phyloP scores from a whole-genome alignment of 2,329 filamentous ascomycete species.

The Pleoardoris graminearum region DNA sequence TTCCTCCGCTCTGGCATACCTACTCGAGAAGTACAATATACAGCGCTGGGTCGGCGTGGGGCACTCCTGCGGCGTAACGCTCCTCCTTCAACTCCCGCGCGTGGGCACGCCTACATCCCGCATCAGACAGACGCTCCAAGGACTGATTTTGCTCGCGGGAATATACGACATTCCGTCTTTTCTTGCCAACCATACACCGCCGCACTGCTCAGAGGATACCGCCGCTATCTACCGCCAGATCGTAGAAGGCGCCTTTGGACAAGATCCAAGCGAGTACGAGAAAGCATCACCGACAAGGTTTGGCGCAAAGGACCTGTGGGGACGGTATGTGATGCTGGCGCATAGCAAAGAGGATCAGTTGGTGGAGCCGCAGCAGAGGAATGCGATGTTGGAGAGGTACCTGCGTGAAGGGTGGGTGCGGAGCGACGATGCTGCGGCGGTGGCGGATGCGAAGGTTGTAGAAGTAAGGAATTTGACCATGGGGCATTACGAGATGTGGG shows the following conservation, averaged over 20 bases:
- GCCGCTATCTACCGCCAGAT: constrained; percentile 62
- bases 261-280: constrained; percentile 21
- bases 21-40: constrained; percentile 54
- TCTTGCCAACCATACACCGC: constrained; percentile 49
- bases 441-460: constrained; percentile 27
- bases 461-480: constrained; percentile 56
- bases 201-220: constrained; percentile 21
- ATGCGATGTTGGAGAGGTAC: constrained; percentile 58
- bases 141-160: constrained; percentile 65
- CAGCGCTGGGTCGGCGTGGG: constrained; percentile 60
- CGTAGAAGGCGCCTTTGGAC: constrained; percentile 64
- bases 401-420: constrained; percentile 47
- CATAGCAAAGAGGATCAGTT: constrained; percentile 55
- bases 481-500: constrained; percentile 67
- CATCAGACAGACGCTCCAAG: constrained; percentile 46
- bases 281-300: constrained; percentile 55
- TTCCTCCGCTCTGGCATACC: constrained; percentile 53
- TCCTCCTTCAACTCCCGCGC: constrained; percentile 61
- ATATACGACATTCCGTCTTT: constrained; percentile 68
- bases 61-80: constrained; percentile 66
- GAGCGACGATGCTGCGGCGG: constrained; percentile 8
- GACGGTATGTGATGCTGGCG: constrained; percentile 48
- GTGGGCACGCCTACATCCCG: constrained; percentile 15
- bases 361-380: constrained; percentile 60
- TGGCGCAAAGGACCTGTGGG: constrained; percentile 41